phyloP scores from a whole-genome alignment of 371 early-diverging fungal species.

The Mortierella sp. region DNA sequence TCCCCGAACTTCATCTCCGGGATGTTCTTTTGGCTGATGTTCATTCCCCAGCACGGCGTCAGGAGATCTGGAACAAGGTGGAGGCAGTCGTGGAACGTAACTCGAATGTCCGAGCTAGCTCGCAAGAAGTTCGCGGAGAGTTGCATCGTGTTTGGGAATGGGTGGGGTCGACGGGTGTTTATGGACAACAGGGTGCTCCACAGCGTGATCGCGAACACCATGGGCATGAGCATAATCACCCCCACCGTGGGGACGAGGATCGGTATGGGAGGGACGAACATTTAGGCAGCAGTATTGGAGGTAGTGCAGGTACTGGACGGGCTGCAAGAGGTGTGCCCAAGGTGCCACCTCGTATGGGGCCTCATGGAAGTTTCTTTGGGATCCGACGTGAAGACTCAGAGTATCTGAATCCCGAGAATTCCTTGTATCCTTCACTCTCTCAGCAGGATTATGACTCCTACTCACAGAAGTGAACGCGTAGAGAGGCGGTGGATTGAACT shows the following conservation, averaged over 20 bases:
- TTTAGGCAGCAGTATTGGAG: background rate
- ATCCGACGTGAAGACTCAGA: slow-evolving; percentile 56
- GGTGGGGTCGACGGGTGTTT: slow-evolving; percentile 47
- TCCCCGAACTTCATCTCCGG: slow-evolving; percentile 42
- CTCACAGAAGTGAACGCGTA: slow-evolving; percentile 12
- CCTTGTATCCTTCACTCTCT: slow-evolving; percentile 50
- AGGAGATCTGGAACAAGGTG: slow-evolving; percentile 53
- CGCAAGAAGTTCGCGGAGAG: slow-evolving; percentile 51
- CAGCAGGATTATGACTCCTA: slow-evolving; percentile 28
- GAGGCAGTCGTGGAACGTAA: slow-evolving; percentile 44
- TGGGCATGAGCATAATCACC: background rate
- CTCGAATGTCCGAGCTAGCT: slow-evolving; percentile 41
- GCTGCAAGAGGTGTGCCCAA: slow-evolving; percentile 25
- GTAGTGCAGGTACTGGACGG: background rate
- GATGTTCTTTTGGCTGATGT: slow-evolving; percentile 44
- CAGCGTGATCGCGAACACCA: background rate
- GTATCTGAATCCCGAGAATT: slow-evolving; percentile 48
- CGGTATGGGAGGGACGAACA: background rate
- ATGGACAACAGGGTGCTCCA: slow-evolving; percentile 9
- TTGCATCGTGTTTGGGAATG: slow-evolving; percentile 52
- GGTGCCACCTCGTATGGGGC: slow-evolving; percentile 41
- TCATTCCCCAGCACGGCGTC: slow-evolving; percentile 32
- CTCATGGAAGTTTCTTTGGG: slow-evolving; percentile 56
- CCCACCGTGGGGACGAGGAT: background rate
- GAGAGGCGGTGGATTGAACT: background rate